Evolutionary conservation across 164 flowering plant species (phyloP).

Genomic region (Chloranthus sessilifolius): DNA sequence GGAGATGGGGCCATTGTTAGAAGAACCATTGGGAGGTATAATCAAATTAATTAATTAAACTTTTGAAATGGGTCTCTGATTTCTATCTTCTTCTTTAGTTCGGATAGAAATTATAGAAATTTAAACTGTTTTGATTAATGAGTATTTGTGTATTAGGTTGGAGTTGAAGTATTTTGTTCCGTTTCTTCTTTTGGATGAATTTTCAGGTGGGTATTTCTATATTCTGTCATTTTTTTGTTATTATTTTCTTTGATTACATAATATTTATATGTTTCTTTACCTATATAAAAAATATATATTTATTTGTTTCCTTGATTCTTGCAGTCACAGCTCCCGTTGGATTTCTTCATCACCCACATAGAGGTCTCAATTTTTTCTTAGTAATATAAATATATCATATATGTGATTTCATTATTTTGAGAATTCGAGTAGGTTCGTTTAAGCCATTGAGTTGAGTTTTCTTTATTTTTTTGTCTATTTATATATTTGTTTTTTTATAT

Average conservation of each 20-base stretch:
- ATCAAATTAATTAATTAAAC: too few species aligned
- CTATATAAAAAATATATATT: too few species aligned
- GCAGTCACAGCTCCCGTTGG: conserved; percentile 87
- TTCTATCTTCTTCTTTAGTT: conserved; percentile 6
- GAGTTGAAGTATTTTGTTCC: conserved; percentile 81
- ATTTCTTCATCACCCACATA: conserved; percentile 94
- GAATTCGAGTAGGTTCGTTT: too few species aligned
- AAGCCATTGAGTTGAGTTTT: too few species aligned
- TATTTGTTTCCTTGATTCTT: conserved; percentile 11
- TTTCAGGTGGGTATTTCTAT: conserved; percentile 48
- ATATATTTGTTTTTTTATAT: neutral
- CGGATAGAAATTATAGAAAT: too few species aligned
- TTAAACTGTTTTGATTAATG: too few species aligned
- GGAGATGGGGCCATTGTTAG: conserved; percentile 65
- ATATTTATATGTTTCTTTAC: neutral
- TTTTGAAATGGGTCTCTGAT: too few species aligned
- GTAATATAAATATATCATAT: neutral
- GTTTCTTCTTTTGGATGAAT: conserved; percentile 80
- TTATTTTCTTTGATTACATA: neutral
- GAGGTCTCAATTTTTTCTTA: conserved; percentile 43
- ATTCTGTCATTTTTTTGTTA: conserved; percentile 3
- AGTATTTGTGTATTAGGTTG: conserved; percentile 37
- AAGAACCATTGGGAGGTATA: conserved; percentile 76
- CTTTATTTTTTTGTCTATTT: too few species aligned
- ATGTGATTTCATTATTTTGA: neutral